phyloP scores from a whole-genome alignment of 139 green algal genomes.

The Choricystis sp. region DNA sequence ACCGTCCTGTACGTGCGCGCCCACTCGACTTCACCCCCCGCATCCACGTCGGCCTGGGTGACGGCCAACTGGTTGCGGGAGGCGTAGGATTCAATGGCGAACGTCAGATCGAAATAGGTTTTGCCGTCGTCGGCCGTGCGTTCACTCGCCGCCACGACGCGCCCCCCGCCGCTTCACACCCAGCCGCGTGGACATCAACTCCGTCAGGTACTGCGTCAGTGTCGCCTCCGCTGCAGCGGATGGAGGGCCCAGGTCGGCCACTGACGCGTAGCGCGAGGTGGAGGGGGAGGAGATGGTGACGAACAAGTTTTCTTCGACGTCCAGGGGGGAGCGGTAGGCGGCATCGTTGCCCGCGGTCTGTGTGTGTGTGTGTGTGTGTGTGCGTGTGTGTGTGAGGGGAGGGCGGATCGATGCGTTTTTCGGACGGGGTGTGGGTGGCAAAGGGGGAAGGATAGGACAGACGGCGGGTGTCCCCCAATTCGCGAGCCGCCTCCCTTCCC shows the following conservation, averaged over 20 bases:
- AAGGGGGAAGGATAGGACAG: neutral
- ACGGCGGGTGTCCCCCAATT: neutral
- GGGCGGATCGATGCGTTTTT: neutral
- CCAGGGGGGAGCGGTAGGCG: constrained; percentile 68
- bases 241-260: constrained; percentile 66
- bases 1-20: constrained; percentile 53
- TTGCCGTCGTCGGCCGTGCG: constrained; percentile 23
- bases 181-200: constrained; percentile 93
- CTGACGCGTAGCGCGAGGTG: constrained; percentile 42
- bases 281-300: constrained; percentile 79
- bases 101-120: constrained; percentile 44
- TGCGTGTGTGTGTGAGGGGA: neutral
- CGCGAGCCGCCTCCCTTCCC: no score
- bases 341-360: constrained; percentile 72
- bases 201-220: constrained; percentile 59
- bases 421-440: neutral
- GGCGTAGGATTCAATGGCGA: constrained; percentile 47
- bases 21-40: constrained; percentile 44
- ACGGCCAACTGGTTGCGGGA: constrained; percentile 61
- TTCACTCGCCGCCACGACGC: constrained; percentile 21
- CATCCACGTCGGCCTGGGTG: constrained; percentile 20
- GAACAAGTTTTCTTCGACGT: constrained; percentile 82
- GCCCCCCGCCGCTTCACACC: constrained; percentile 40
- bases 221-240: constrained; percentile 44
- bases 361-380: neutral